Conservation (phyloP, 164 flowering plant genomes). For the Annona cherimola region DNA sequence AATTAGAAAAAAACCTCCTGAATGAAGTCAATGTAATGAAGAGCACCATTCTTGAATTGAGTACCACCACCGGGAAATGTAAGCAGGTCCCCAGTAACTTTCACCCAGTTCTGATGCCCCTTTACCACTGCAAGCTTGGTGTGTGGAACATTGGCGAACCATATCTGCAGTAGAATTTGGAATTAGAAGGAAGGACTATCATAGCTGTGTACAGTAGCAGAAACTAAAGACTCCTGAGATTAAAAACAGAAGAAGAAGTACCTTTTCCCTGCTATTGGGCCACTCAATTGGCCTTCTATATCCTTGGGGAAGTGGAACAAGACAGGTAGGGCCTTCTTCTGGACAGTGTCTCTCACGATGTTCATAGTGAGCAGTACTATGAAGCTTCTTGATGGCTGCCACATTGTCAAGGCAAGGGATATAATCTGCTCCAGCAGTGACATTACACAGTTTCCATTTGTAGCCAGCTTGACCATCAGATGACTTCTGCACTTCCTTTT, state of each 20-base stretch:
- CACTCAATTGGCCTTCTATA: conserved; percentile 73
- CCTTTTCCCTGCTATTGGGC: conserved; percentile 98
- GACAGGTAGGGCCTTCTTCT: conserved; percentile 74
- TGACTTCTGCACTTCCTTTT: conserved; percentile 43
- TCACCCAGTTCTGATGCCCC: conserved; percentile 99
- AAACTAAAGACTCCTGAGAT: background rate
- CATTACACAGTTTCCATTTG: conserved; percentile 74
- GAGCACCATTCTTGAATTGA: conserved; percentile 93
- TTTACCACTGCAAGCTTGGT: conserved; percentile 77
- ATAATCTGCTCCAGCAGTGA: conserved; percentile 85
- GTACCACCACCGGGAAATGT: conserved; percentile 99
- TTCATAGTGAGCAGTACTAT: conserved; percentile 83
- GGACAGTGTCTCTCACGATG: conserved; percentile 99
- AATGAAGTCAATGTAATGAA: conserved; percentile 86
- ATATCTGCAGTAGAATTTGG: conserved; percentile 52
- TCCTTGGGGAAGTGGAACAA: conserved; percentile 84
- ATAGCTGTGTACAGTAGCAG: too few species aligned
- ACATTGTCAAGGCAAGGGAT: conserved; percentile 95
- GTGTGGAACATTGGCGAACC: conserved; percentile 94
- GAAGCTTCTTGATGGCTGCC: conserved; percentile 66
- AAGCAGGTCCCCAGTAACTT: conserved; percentile 79
- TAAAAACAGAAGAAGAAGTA: conserved; percentile 13
- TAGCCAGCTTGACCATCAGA: conserved; percentile 22
- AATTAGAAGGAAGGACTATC: too few species aligned
- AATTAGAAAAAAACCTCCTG: conserved; percentile 41